Conservation (phyloP, 345 rosid species). For the Durio zibethinus region DNA sequence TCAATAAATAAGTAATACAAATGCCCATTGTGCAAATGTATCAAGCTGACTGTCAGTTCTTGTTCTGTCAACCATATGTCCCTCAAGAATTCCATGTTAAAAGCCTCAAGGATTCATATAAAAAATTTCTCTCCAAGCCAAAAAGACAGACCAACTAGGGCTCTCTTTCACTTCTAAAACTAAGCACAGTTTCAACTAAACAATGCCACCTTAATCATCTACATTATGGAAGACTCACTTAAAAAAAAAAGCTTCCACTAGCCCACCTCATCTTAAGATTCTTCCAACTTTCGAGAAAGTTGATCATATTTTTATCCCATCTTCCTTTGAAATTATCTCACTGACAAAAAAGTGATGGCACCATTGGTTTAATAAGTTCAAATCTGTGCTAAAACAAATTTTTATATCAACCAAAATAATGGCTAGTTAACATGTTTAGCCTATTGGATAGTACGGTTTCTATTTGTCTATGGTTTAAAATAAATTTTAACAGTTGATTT, state of each 20-base stretch:
- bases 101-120: background rate
- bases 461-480: background rate
- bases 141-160: background rate
- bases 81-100: background rate
- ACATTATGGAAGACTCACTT: background rate
- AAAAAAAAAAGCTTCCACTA: background rate
- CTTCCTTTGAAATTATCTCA: background rate
- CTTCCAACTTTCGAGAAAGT: slow-evolving; percentile 1
- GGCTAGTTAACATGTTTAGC: background rate
- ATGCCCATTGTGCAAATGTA: background rate
- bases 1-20: background rate
- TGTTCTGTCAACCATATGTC: background rate
- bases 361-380: background rate
- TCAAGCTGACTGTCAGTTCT: background rate
- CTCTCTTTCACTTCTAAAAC: background rate
- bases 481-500: too few species aligned
- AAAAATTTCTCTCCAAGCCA: background rate
- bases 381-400: background rate
- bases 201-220: background rate
- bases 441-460: background rate
- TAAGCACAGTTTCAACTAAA: background rate
- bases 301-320: background rate
- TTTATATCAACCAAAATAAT: background rate
- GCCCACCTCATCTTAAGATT: background rate
- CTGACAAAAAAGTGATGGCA: background rate